phyloP scores from a whole-genome alignment of 2,329 filamentous ascomycete genomes.

The Pseudogymnoascus sp. region DNA sequence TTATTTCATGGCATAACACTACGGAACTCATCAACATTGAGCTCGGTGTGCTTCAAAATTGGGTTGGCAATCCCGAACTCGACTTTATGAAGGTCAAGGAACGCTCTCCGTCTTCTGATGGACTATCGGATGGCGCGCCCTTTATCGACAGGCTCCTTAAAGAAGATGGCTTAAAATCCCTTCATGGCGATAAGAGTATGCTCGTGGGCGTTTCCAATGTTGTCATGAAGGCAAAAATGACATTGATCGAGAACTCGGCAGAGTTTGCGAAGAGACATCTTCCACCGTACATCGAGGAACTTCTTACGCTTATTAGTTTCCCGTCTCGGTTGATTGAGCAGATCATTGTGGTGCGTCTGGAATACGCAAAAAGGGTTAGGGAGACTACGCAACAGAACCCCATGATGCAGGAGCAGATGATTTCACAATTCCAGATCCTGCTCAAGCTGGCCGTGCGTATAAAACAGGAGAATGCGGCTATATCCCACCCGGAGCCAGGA shows the following conservation, averaged over 20 bases:
- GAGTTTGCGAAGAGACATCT: conserved; percentile 83
- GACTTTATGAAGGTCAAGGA: conserved; percentile 75
- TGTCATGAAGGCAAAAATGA: conserved; percentile 88
- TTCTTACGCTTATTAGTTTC: conserved; percentile 94
- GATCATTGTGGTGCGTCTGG: conserved; percentile 84
- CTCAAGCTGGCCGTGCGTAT: conserved; percentile 87
- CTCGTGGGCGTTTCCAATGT: conserved; percentile 74
- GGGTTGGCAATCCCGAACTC: conserved; percentile 93
- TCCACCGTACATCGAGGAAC: conserved; percentile 91
- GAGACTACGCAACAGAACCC: conserved; percentile 86
- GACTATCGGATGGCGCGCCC: conserved; percentile 79
- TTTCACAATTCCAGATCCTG: conserved; percentile 88
- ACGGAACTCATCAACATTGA: conserved; percentile 94
- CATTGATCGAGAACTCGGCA: conserved; percentile 76
- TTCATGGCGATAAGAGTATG: conserved; percentile 83
- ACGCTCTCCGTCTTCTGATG: conserved; percentile 58
- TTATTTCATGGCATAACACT: conserved; percentile 95
- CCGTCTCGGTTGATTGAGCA: conserved; percentile 92
- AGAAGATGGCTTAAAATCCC: conserved; percentile 84
- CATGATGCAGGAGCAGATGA: conserved; percentile 97
- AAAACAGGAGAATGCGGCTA: conserved; percentile 77
- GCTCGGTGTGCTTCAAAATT: conserved; percentile 80
- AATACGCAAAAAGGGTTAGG: conserved; percentile 91
- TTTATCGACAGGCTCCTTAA: conserved; percentile 94
- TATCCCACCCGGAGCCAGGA: conserved; percentile 78